Evolutionary conservation across 2,329 filamentous ascomycete genomes (phyloP).

Genomic region (Trichoderma harzianum): DNA sequence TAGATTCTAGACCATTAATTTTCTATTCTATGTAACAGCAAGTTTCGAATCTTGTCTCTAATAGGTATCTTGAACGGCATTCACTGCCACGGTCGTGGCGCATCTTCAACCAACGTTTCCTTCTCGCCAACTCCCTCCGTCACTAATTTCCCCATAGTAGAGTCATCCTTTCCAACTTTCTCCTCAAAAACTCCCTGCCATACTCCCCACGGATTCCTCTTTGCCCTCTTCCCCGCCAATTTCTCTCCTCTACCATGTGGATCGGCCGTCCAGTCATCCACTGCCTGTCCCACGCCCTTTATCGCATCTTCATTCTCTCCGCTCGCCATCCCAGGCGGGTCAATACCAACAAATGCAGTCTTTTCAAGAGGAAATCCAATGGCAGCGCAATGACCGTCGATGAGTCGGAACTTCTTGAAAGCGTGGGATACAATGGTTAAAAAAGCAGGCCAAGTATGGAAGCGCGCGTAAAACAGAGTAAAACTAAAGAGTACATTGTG

Average conservation of each 20-base stretch:
- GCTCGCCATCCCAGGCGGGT: constrained; percentile 51
- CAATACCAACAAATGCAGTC: constrained; percentile 58
- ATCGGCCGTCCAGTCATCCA: constrained; percentile 50
- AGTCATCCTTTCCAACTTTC: constrained; percentile 22
- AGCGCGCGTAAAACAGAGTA: constrained; percentile 41
- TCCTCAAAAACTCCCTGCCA: constrained; percentile 45
- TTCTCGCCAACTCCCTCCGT: constrained; percentile 33
- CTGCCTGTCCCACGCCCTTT: constrained; percentile 41
- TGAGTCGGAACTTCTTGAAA: constrained; percentile 64
- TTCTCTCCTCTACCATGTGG: constrained; percentile 47
- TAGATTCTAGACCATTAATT: background rate
- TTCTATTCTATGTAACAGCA: background rate
- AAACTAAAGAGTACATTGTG: constrained; percentile 80
- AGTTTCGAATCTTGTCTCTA: background rate
- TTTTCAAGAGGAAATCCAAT: constrained; percentile 50
- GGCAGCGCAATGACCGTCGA: constrained; percentile 61
- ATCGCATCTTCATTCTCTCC: constrained; percentile 38
- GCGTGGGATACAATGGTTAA: constrained; percentile 66
- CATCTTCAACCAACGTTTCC: constrained; percentile 40
- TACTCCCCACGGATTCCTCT: constrained; percentile 48
- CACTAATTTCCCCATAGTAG: constrained; percentile 35
- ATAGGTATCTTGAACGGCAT: background rate
- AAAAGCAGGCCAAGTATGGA: constrained; percentile 49
- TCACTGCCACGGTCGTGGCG: constrained; percentile 39
- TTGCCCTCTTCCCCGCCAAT: constrained; percentile 46